These are phyloP conservation scores for Saccharum officinarum DNA, from an alignment of 176 grass and related monocot genomes.

Conservation along the genomic window DNA sequence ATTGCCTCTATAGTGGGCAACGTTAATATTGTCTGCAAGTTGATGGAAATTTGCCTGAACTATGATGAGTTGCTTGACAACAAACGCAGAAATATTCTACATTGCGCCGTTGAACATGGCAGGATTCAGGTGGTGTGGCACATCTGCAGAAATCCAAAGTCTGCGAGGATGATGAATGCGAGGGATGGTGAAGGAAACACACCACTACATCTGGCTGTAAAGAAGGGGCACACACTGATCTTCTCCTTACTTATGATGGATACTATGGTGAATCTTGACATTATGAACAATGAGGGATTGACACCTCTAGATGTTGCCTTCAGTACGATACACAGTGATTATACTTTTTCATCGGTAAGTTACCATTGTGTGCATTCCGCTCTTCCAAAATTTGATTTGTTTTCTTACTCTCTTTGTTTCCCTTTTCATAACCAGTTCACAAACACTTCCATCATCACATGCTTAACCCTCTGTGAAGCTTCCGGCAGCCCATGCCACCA, in stretches of 20 bases:
- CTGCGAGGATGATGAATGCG: conserved; percentile 5
- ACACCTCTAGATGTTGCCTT: conserved; percentile 49
- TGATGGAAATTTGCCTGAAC: conserved; percentile 3
- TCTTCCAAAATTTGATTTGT: neutral
- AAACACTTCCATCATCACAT: neutral
- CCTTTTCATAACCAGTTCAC: neutral
- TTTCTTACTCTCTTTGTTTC: neutral
- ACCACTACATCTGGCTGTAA: conserved; percentile 30
- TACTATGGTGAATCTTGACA: neutral
- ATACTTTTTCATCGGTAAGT: conserved; percentile 16
- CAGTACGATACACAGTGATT: neutral
- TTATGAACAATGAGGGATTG: conserved; percentile 28
- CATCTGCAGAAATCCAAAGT: neutral
- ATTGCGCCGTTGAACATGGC: conserved; percentile 5
- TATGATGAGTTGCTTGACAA: conserved; percentile 33
- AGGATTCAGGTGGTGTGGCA: neutral
- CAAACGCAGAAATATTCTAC: conserved; percentile 24
- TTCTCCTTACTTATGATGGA: conserved; percentile 24
- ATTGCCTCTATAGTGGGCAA: conserved; percentile 1
- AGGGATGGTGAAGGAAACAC: conserved; percentile 34
- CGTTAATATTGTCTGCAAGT: neutral
- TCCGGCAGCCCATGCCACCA: neutral
- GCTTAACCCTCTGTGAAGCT: neutral
- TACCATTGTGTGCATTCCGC: neutral
- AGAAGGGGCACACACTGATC: neutral